Evolutionary conservation across 257 asterid genomes (phyloP).

Genomic region (Verbascum thapsus): DNA sequence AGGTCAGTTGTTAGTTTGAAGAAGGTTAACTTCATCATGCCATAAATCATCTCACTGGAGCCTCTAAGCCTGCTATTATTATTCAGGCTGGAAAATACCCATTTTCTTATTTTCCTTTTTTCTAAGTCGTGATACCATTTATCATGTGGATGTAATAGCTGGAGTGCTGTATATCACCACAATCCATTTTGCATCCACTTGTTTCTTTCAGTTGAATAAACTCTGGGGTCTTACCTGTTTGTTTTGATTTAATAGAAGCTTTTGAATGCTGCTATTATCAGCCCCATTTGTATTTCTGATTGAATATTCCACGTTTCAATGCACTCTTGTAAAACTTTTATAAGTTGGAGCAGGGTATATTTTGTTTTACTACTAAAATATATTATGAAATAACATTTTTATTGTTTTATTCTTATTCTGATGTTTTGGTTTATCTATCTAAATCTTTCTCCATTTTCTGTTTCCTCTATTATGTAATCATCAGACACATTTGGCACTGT

Average conservation of each 20-base stretch:
- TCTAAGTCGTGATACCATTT: not conserved
- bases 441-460: not conserved
- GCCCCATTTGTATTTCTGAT: not conserved
- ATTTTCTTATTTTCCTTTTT: not conserved
- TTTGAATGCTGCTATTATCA: not conserved
- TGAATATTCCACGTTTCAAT: not conserved
- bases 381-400: conserved; percentile 2
- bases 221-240: not conserved
- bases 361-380: not conserved
- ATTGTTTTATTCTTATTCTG: conserved; percentile 15
- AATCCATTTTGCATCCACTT: conserved; percentile 3
- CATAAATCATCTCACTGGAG: not conserved
- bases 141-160: not conserved
- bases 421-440: not conserved
- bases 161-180: conserved; percentile 7
- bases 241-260: conserved; percentile 10
- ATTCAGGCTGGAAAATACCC: not conserved
- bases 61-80: not conserved
- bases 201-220: not conserved
- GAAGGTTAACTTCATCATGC: not conserved
- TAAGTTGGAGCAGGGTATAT: not conserved
- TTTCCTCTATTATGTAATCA: conserved; percentile 18
- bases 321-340: not conserved
- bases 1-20: not conserved
- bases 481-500: conserved; percentile 63